Base-by-base conservation (phyloP, 306 rosid species). In the Sicyos baderoa region DNA sequence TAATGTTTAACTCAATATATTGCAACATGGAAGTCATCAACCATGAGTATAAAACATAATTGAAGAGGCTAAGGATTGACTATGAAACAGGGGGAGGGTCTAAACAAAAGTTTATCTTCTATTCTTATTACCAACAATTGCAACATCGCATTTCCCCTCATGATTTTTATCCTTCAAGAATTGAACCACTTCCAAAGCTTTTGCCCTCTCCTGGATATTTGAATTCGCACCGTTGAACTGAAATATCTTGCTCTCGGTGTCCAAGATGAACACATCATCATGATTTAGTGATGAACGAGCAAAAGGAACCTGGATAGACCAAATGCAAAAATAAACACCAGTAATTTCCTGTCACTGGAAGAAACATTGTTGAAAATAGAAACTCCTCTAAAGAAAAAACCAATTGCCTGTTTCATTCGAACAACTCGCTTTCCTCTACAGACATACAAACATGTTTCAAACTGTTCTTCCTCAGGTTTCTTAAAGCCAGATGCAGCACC, bases 181-280 rank as follows among this genome's bases (percentile, higher is more conserved):
- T 82, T 94, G 99, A 77, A 88, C 87, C 71, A 88, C 88, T 84
- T 94, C 99, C 84, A 94, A 77, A 71, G 99, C 96, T 81, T 94
- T 90, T 66, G 96, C 99, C 85, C 99, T 86, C 80, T 94, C 99
- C 84, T 94, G 99, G 75, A 94, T 90, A 81, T 90, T 90, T 49
- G 99, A 94, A 82, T 94, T 94, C 5, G 95, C 96, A 74, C 99
- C 99, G 65, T 94, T 94, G 86, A 94, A 94, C 84, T 94, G 99
- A 78, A 80, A 94, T 74, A 94, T 90, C 86, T 94, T 94, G 58
- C 81, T 75, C 69, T 94, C 17, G 12, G 95, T 77, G 79, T 94
- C 99, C 73, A 94, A 80, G 82, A 94, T 94, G 82, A 94, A 94
- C 60, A 94, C 95, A 80, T 94, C 99, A 79, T 94, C 99, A 57